A percentile compares a stretch with the other conserved stretches of the same genome.
Evolutionary conservation across 116 monocot genomes (phyloP).

Genomic region (Zostera marina): DNA sequence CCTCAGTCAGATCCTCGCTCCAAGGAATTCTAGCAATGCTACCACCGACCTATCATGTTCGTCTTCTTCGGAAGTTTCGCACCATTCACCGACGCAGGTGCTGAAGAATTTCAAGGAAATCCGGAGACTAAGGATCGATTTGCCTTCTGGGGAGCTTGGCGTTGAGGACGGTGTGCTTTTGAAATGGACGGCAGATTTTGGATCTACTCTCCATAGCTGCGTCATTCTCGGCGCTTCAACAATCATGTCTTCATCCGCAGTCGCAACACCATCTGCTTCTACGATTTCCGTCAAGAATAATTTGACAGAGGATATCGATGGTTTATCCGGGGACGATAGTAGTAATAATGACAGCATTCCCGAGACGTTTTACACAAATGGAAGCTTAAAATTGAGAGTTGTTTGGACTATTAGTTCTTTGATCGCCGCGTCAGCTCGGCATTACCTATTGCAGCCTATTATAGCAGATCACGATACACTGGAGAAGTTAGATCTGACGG

Average conservation of each 20-base stretch:
- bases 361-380: constrained; percentile 51
- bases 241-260: constrained; percentile 4
- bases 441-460: constrained; percentile 63
- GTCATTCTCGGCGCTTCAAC: constrained; percentile 66
- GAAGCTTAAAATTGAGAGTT: constrained; percentile 51
- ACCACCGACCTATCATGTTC: not conserved
- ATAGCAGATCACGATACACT: constrained; percentile 46
- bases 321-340: constrained; percentile 1
- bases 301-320: not conserved
- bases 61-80: constrained; percentile 29
- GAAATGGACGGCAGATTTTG: constrained; percentile 64
- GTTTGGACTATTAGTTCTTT: constrained; percentile 81
- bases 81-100: constrained; percentile 74
- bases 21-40: not conserved
- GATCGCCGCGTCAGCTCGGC: constrained; percentile 71
- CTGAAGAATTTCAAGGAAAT: constrained; percentile 55
- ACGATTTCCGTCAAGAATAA: not conserved
- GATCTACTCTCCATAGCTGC: constrained; percentile 57
- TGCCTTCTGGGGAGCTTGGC: constrained; percentile 63
- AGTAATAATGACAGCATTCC: constrained; percentile 30
- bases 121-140: constrained; percentile 44
- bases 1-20: constrained; percentile 47
- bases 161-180: constrained; percentile 53
- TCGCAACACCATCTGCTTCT: not conserved
- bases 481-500: constrained; percentile 43